phyloP scores from a whole-genome alignment of 441 rosid genomes.

The Viola pubescens region DNA sequence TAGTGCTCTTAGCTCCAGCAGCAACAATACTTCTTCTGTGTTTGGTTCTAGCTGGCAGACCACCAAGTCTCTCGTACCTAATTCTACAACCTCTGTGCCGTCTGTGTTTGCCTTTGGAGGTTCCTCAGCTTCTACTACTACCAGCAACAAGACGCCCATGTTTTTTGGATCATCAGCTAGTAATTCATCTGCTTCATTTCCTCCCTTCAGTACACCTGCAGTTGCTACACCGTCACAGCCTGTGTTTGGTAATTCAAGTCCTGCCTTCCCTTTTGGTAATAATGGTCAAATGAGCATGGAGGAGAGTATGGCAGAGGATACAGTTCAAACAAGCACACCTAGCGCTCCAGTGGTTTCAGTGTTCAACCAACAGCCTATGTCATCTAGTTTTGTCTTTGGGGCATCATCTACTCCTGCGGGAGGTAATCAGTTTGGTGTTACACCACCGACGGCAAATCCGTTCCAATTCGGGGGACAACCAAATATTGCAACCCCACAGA shows the following conservation, averaged over 20 bases:
- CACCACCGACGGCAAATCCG: slow-evolving; percentile 31
- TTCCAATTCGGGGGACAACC: slow-evolving; percentile 68
- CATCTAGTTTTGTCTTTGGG: slow-evolving; percentile 34
- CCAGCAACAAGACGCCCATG: slow-evolving; percentile 24
- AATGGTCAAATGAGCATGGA: slow-evolving; percentile 79
- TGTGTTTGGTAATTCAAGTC: slow-evolving; percentile 35
- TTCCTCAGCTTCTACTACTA: slow-evolving; percentile 33
- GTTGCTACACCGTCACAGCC: slow-evolving; percentile 36
- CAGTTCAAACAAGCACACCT: slow-evolving; percentile 46
- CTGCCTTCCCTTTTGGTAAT: slow-evolving; percentile 47
- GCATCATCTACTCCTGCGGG: slow-evolving; percentile 30
- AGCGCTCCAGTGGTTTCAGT: slow-evolving; percentile 30
- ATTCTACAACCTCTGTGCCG: slow-evolving; percentile 13
- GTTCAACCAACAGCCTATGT: slow-evolving; percentile 44
- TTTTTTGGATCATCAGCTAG: slow-evolving; percentile 41
- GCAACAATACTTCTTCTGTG: slow-evolving; percentile 25
- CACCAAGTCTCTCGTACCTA: slow-evolving; percentile 32
- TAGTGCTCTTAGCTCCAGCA: slow-evolving; percentile 34
- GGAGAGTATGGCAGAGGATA: slow-evolving; percentile 97
- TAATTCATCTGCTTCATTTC: slow-evolving; percentile 36
- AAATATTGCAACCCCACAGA: slow-evolving; percentile 32
- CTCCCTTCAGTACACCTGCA: slow-evolving; percentile 44
- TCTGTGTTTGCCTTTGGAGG: slow-evolving; percentile 40
- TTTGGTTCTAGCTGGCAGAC: slow-evolving; percentile 62
- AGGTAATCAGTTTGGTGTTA: slow-evolving; percentile 36